These are phyloP conservation scores for Usnea hakonensis DNA, from an alignment of 495 filamentous ascomycete species.

Conservation along the genomic window DNA sequence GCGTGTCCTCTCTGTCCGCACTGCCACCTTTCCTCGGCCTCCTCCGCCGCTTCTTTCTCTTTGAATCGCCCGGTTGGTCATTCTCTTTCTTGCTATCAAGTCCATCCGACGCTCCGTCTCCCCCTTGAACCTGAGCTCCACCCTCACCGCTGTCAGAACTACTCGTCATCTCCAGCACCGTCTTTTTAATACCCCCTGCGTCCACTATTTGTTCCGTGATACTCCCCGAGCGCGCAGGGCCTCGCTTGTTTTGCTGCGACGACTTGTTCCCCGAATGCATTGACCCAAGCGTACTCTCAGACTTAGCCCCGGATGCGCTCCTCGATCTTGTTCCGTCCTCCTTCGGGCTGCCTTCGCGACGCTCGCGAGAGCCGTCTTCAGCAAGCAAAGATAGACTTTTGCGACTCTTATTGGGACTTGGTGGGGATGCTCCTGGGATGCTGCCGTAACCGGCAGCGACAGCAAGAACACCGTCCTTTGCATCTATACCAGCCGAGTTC, in stretches of 20 bases:
- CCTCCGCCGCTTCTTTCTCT: constrained; percentile 37
- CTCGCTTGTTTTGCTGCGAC: constrained; percentile 29
- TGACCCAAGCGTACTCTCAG: constrained; percentile 36
- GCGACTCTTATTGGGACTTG: constrained; percentile 25
- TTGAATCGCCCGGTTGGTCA: constrained; percentile 17
- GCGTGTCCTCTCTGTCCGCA: constrained; percentile 4
- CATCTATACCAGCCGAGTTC: constrained; percentile 42
- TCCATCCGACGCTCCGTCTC: constrained; percentile 23
- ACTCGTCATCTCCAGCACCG: constrained; percentile 68
- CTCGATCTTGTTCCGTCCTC: constrained; percentile 6
- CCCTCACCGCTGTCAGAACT: constrained; percentile 25
- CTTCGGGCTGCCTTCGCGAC: background rate
- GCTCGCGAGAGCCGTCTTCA: constrained; percentile 15
- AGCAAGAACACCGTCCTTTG: constrained; percentile 63
- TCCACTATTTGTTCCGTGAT: constrained; percentile 86
- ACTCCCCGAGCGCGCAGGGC: constrained; percentile 67
- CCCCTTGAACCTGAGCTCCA: constrained; percentile 16
- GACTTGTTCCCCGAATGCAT: constrained; percentile 23
- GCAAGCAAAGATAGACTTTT: constrained; percentile 13
- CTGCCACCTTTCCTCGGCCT: constrained; percentile 27
- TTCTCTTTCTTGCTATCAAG: constrained; percentile 24
- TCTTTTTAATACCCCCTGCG: constrained; percentile 72
- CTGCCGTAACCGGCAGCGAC: constrained; percentile 61
- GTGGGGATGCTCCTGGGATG: constrained; percentile 30
- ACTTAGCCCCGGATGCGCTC: constrained; percentile 4